These are phyloP conservation scores for bread wheat (Triticum aestivum) DNA, from an alignment of 176 grass and related monocot genomes.

Conservation along the genomic window DNA sequence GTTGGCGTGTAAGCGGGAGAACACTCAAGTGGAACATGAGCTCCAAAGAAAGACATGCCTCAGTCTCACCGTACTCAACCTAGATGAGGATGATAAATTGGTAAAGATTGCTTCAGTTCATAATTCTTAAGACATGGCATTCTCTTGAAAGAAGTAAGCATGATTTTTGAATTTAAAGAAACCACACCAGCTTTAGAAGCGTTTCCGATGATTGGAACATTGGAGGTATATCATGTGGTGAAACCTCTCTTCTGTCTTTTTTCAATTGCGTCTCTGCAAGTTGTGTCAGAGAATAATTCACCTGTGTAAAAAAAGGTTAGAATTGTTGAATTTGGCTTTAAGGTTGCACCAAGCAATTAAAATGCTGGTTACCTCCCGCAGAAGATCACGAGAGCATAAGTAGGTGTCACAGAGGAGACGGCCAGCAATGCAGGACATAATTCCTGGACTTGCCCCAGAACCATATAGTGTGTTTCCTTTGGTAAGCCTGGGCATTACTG, in stretches of 20 bases:
- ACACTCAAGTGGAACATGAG: constrained; percentile 98
- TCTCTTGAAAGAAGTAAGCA: constrained; percentile 5
- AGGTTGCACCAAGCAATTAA: background rate
- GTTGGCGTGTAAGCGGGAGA: constrained; percentile 83
- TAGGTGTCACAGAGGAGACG: constrained; percentile 98
- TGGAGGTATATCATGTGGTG: constrained; percentile 83
- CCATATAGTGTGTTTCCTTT: constrained; percentile 89
- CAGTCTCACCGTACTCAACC: constrained; percentile 84
- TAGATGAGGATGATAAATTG: constrained; percentile 43
- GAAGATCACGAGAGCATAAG: constrained; percentile 88
- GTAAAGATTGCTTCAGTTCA: constrained; percentile 23
- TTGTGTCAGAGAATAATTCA: constrained; percentile 98
- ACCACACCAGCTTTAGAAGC: constrained; percentile 80
- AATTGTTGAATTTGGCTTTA: background rate
- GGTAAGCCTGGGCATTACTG: constrained; percentile 84
- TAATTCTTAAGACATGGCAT: background rate
- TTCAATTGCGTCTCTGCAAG: constrained; percentile 92
- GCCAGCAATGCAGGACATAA: constrained; percentile 96
- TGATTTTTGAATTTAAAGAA: constrained; percentile 21
- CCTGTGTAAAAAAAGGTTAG: constrained; percentile 47
- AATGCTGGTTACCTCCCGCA: constrained; percentile 66
- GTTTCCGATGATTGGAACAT: constrained; percentile 75
- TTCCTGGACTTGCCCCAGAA: constrained; percentile 92
- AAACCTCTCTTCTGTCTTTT: constrained; percentile 73
- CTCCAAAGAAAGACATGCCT: constrained; percentile 93